Percentiles rank a stretch among this genome's conserved stretches.
Conservation (phyloP, 495 filamentous ascomycete species). For the Aspergillus indologenus region DNA sequence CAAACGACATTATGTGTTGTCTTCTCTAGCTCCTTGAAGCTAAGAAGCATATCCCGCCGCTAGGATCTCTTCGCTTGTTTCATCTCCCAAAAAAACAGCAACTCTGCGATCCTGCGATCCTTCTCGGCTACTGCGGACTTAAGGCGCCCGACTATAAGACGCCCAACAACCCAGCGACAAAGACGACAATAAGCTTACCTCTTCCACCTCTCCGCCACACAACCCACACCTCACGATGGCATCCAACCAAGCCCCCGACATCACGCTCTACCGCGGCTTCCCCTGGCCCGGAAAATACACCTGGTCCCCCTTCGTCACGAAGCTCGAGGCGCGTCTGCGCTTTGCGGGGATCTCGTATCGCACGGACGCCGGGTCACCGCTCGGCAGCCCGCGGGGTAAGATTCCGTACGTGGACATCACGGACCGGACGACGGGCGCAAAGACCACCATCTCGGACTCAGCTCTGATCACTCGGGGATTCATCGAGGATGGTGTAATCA, state of each 20-base stretch:
- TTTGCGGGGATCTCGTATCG: slow-evolving; percentile 49
- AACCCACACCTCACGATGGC: slow-evolving; percentile 1
- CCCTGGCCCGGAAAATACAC: slow-evolving; percentile 37
- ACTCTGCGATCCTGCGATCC: neutral
- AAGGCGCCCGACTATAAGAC: neutral
- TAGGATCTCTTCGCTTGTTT: neutral
- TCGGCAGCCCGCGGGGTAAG: slow-evolving; percentile 53
- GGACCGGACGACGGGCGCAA: neutral
- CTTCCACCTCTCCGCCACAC: neutral
- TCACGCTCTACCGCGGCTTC: slow-evolving; percentile 55
- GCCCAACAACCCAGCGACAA: neutral
- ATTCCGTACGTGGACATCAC: slow-evolving; percentile 50
- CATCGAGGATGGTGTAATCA: slow-evolving; percentile 35
- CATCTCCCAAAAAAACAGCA: neutral
- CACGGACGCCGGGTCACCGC: slow-evolving; percentile 38
- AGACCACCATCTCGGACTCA: slow-evolving; percentile 42
- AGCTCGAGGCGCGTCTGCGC: slow-evolving; percentile 62
- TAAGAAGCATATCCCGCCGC: neutral
- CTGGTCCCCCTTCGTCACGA: slow-evolving; percentile 65
- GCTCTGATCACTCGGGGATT: slow-evolving; percentile 50
- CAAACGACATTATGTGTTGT: neutral
- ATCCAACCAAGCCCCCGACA: neutral
- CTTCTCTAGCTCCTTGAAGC: neutral
- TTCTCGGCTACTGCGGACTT: neutral
- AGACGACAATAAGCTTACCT: neutral